These are phyloP conservation scores for Eucalyptus curtisii DNA, from an alignment of 345 rosid genomes.

Conservation along the genomic window DNA sequence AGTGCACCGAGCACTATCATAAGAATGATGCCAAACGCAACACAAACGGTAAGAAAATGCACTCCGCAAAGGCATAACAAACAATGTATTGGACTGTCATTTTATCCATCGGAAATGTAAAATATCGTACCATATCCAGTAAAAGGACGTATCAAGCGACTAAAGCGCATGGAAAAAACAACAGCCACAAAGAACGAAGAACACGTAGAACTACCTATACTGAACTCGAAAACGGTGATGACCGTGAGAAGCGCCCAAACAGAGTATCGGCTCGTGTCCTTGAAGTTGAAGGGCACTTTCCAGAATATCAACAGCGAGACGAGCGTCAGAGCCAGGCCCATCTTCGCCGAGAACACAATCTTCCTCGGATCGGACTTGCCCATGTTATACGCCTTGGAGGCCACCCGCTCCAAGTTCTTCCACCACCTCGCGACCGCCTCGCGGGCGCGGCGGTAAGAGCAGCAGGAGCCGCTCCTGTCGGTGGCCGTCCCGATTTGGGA, in stretches of 20 bases:
- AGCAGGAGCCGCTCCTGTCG: background rate
- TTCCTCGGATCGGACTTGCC: constrained; percentile 85
- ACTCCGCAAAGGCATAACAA: background rate
- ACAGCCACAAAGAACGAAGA: background rate
- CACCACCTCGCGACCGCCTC: constrained; percentile 13
- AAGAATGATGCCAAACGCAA: background rate
- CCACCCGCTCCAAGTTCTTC: constrained; percentile 17
- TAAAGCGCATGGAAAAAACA: background rate
- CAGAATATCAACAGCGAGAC: constrained; percentile 60
- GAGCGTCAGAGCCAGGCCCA: constrained; percentile 66
- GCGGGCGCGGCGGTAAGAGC: constrained; percentile 11
- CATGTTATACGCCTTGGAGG: constrained; percentile 42
- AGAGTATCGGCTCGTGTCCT: constrained; percentile 51
- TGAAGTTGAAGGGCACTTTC: constrained; percentile 38
- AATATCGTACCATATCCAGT: background rate
- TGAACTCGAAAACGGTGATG: constrained; percentile 89
- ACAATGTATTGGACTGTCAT: background rate
- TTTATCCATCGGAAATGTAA: background rate
- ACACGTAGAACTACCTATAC: constrained; percentile 39
- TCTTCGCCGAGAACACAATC: constrained; percentile 75
- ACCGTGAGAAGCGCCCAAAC: constrained; percentile 95
- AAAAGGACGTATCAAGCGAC: background rate
- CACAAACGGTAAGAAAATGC: background rate
- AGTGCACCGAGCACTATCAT: background rate
- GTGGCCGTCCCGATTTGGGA: constrained; percentile 8